phyloP scores from a whole-genome alignment of 2,329 filamentous ascomycete genomes.

The Pseudomassariella vexata region DNA sequence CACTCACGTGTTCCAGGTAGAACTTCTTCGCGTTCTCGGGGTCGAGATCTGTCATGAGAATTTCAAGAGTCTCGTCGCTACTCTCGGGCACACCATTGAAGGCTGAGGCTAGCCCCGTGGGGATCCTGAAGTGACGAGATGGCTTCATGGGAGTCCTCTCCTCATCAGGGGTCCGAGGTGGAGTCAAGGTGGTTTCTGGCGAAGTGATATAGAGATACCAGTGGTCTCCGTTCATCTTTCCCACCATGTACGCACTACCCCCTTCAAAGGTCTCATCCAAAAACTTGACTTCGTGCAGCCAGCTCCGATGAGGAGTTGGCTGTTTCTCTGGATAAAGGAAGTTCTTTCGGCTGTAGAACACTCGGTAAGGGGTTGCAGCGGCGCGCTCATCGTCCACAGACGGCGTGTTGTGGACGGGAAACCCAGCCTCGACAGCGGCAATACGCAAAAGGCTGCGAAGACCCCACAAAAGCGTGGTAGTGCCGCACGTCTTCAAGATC shows the following conservation, averaged over 20 bases:
- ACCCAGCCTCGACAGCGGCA: conserved; percentile 81
- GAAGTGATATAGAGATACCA: conserved; percentile 98
- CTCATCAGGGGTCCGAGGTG: conserved; percentile 68
- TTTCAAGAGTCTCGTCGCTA: conserved; percentile 71
- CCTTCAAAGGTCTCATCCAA: conserved; percentile 87
- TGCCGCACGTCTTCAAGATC: conserved; percentile 97
- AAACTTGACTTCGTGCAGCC: conserved; percentile 91
- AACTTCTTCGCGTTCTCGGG: conserved; percentile 65
- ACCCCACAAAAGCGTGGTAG: conserved; percentile 85
- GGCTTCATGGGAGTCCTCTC: conserved; percentile 31
- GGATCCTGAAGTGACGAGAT: conserved; percentile 50
- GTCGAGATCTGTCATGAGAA: conserved; percentile 68
- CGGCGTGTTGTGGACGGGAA: conserved; percentile 69
- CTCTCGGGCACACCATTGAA: conserved; percentile 33
- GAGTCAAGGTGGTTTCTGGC: conserved; percentile 72
- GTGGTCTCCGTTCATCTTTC: conserved; percentile 99
- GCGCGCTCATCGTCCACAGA: conserved; percentile 62
- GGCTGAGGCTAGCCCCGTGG: conserved; percentile 36
- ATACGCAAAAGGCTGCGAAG: conserved; percentile 90
- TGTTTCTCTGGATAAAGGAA: conserved; percentile 95
- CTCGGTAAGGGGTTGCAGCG: conserved; percentile 83
- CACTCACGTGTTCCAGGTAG: conserved; percentile 69
- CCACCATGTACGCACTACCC: conserved; percentile 98
- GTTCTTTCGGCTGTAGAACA: conserved; percentile 99
- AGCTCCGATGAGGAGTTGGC: conserved; percentile 90